phyloP scores from a whole-genome alignment of 768 basidiomycete genomes.

The Lactarius indigo region DNA sequence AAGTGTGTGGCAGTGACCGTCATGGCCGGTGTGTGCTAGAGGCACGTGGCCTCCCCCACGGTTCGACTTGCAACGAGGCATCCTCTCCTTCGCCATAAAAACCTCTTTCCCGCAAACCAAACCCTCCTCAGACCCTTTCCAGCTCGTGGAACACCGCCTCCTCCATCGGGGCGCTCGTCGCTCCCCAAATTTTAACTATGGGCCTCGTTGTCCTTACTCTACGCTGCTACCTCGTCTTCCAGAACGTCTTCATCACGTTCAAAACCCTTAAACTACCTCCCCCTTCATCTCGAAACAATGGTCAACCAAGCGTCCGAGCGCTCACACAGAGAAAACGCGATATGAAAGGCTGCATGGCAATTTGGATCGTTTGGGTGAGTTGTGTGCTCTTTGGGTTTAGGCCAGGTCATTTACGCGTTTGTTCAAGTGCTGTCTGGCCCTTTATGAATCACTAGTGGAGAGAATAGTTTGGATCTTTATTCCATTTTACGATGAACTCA shows the following conservation, averaged over 20 bases:
- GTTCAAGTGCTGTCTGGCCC: conserved; percentile 62
- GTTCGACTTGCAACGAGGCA: conserved; percentile 22
- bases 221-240: conserved; percentile 64
- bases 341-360: conserved; percentile 79
- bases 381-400: conserved; percentile 5
- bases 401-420: conserved; percentile 22
- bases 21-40: neutral
- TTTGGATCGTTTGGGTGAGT: conserved; percentile 85
- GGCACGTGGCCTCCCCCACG: conserved; percentile 14
- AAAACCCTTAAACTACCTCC: conserved; percentile 73
- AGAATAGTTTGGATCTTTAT: conserved; percentile 62
- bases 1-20: neutral
- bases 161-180: conserved; percentile 15
- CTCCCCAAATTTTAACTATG: conserved; percentile 41
- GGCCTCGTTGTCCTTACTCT: conserved; percentile 64
- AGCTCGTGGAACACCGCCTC: conserved; percentile 20
- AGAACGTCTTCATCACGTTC: conserved; percentile 82
- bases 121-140: conserved; percentile 13
- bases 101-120: conserved; percentile 6
- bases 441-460: conserved; percentile 67
- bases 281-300: conserved; percentile 49
- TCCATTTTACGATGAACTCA: conserved; percentile 83
- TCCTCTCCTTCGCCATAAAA: conserved; percentile 12
- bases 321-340: conserved; percentile 74
- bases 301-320: conserved; percentile 62